Evolutionary conservation across 208 protist species (phyloP).

Genomic region (Trypanosoma conorhini): DNA sequence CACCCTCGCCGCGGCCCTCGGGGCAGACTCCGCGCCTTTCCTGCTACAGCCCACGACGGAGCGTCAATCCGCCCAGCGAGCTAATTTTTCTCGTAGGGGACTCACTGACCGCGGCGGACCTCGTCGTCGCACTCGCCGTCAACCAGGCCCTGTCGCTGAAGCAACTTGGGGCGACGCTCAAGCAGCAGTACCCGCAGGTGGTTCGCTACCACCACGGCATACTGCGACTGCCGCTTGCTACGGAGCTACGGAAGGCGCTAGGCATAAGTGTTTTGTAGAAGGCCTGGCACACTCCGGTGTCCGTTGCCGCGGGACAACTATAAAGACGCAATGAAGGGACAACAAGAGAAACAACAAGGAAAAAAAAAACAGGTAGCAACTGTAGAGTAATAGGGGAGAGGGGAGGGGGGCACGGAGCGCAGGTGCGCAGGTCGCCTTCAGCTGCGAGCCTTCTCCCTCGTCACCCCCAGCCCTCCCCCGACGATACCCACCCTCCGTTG

Average conservation of each 20-base stretch:
- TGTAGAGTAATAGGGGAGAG: not conserved
- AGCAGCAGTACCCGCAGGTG: conserved; percentile 30
- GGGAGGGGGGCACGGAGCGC: not conserved
- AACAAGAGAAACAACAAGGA: not conserved
- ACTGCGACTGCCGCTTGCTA: conserved; percentile 53
- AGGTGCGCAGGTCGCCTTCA: no score
- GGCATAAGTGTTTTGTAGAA: conserved; percentile 27
- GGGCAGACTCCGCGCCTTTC: conserved; percentile 12
- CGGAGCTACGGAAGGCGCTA: conserved; percentile 59
- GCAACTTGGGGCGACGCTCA: conserved; percentile 27
- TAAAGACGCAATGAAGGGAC: not conserved
- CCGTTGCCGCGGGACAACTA: not conserved
- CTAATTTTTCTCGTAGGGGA: conserved; percentile 70
- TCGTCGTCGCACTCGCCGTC: conserved; percentile 52
- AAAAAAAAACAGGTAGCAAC: conserved; percentile 3
- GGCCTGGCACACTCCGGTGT: no score
- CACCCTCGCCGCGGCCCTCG: not conserved
- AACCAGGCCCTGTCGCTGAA: conserved; percentile 29
- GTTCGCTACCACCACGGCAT: conserved; percentile 51
- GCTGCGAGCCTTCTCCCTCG: not conserved
- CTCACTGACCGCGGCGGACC: conserved; percentile 70
- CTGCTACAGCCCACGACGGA: conserved; percentile 26
- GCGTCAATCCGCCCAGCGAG: conserved; percentile 27
- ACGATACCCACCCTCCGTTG: no score
- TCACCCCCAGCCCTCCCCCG: no score